Base-by-base conservation (phyloP, 1,284 basidiomycete genomes). In the Pyrrhoderma lamaoense region DNA sequence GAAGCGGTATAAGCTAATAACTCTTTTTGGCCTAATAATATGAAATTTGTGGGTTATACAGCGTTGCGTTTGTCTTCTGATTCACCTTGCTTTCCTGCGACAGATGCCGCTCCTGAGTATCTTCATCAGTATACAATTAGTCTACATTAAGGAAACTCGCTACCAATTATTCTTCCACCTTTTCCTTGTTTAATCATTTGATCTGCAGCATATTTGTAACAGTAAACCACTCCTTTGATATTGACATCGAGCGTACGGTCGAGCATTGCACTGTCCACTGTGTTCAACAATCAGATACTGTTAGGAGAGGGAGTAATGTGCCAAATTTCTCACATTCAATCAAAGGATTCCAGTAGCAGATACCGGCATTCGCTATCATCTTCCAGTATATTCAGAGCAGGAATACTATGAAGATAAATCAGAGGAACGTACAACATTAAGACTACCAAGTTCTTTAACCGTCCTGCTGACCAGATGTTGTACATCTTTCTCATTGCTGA, bases 351-450 rank as follows among this genome's bases (percentile, higher is more conserved):
- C 4, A 13, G 13, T 31, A 31, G 14, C 21, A 37, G 21, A 56
- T 53, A 21, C 54, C 54, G 2, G 54, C 55, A 49, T 58, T 58
- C 38, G 55, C 56, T n/a, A 58, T 51, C 56, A 58, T 58, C 56
- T 58, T n/a, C 5, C 11, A 5, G 11, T 40, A 40, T 8, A 40
- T 8, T 40, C 4, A 40, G 21, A 40, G 38, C 4, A 40, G 21
- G n/a, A 14, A 18, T 22, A 40, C 7, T 40, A 22, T 7, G 16
- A 7, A 22, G 16, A 22, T 40, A 16, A 5, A 40, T 14, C 5
- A 40, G 38, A 40, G 5, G 40, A 14, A 52, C 49, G 7, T 52
- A 21, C 38, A 4, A 40, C 38, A 7, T 40, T 22, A 5, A 40
- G 38, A 16, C 14, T 14, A 7, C 38, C 38, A 40, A 40, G 21